phyloP scores from a whole-genome alignment of 441 rosid genomes.

The Aquilaria agallochum region DNA sequence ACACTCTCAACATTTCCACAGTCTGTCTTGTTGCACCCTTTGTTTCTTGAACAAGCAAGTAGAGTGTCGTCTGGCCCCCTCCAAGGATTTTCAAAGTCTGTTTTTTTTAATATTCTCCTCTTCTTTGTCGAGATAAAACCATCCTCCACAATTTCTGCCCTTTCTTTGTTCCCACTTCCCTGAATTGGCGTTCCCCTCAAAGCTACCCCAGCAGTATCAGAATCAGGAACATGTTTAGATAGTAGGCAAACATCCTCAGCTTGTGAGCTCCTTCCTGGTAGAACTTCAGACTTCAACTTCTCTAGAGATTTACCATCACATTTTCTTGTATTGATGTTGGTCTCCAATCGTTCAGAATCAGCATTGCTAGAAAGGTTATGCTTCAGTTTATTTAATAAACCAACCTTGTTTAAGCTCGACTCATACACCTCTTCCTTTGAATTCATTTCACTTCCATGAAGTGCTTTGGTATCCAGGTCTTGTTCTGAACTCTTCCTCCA shows the following conservation, averaged over 20 bases:
- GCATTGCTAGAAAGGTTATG: conserved; percentile 6
- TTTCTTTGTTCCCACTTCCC: conserved; percentile 27
- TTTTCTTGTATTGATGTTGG: conserved; percentile 6
- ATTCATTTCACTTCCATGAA: conserved; percentile 4
- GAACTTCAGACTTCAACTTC: neutral
- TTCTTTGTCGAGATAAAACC: conserved; percentile 55
- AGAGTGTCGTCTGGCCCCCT: conserved; percentile 17
- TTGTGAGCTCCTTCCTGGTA: conserved; percentile 1
- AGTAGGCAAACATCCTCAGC: conserved; percentile 12
- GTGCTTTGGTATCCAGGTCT: conserved; percentile 8
- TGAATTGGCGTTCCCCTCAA: conserved; percentile 10
- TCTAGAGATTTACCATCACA: conserved; percentile 6
- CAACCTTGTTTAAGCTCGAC: conserved; percentile 23
- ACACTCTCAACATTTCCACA: conserved; percentile 14
- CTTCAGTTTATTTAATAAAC: neutral
- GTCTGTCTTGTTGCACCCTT: conserved; percentile 10
- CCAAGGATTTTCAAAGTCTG: conserved; percentile 24
- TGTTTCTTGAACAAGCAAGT: conserved; percentile 19
- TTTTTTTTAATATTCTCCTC: conserved; percentile 15
- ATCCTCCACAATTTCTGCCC: conserved; percentile 12
- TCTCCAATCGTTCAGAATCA: neutral
- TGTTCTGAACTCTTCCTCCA: conserved; percentile 8
- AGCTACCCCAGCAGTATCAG: conserved; percentile 1
- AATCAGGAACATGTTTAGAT: neutral
- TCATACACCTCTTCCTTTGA: conserved; percentile 13